Evolutionary conservation across 495 filamentous ascomycete genomes (phyloP), one percentile per base, ranked within the genome.

Genomic region (Parathielavia appendiculata): DNA sequence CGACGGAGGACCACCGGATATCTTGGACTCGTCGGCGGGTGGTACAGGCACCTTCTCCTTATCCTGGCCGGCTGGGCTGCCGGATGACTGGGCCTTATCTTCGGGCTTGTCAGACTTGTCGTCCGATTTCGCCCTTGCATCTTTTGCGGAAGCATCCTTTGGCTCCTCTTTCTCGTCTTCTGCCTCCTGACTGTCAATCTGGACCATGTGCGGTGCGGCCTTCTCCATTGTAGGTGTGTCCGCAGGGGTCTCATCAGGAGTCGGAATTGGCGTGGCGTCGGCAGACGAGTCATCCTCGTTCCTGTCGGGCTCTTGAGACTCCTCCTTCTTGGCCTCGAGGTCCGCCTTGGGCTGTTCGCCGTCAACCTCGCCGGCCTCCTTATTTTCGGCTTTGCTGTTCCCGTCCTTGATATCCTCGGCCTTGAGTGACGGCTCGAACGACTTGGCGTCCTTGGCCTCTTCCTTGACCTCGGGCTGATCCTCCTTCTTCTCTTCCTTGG

Each of bases 11-110:
- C 51, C 62, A 35, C 68, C 68, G 4, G 67, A 64, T 0, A 67
- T 59, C 20, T 61, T 60, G 23, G 62, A 48, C 47, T 41, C 53
- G 22, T 61, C 59, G 35, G 35, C 66, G 5, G 70, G 65, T 9
- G 71, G 64, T 1, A 71, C 65, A 4, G 65, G 60, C 8, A 70
- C 66, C 63, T 71, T 70, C 32, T 72, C 67, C 50, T 65, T 62
- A 32, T 60, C 56, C 38, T 68, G 60, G 40, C 58, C 54, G 19
- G 64, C 60, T 13, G 57, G 46, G 16, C 62, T 66, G 39, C 64
- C 57, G 2, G 66, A 59, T 16, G 67, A 65, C 23, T 54, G 44
- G 11, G 54, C 7, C 54, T 60, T 61, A 5, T 60, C 53, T 4
- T 38, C 38, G 5, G 53, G 17, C 30, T 56, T 51, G 20, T 57